Percentiles rank a stretch among this genome's conserved stretches.
These are phyloP conservation scores for Mycotypha africana DNA, from an alignment of 371 early-diverging fungal species.

Conservation along the genomic window DNA sequence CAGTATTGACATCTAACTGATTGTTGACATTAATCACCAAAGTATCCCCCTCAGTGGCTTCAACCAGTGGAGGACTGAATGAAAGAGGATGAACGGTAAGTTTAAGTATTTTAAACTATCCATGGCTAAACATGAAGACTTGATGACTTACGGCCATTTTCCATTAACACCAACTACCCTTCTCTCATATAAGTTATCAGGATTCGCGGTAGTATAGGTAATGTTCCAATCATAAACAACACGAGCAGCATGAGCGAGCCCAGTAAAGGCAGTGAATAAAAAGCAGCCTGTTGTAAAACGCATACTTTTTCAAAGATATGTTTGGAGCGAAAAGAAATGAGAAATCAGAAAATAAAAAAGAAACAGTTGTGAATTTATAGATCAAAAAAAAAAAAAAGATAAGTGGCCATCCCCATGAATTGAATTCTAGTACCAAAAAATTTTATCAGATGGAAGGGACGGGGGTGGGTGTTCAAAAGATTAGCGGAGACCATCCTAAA, in stretches of 20 bases:
- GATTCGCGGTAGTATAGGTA: constrained; percentile 65
- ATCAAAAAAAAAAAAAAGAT: constrained; percentile 7
- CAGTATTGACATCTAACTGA: constrained; percentile 43
- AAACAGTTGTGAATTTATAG: not conserved
- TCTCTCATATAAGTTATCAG: constrained; percentile 60
- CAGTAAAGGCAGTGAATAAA: constrained; percentile 16
- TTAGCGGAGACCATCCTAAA: no score
- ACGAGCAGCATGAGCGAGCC: constrained; percentile 42
- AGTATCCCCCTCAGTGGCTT: constrained; percentile 48
- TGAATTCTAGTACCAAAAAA: not conserved
- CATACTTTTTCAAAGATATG: constrained; percentile 11
- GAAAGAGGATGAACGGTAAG: constrained; percentile 8
- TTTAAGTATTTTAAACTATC: not conserved
- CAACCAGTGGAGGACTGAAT: constrained; percentile 40
- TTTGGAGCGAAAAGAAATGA: constrained; percentile 1
- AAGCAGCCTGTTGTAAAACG: constrained; percentile 18
- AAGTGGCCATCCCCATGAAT: constrained; percentile 2
- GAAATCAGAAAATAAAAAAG: constrained; percentile 7
- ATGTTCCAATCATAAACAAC: constrained; percentile 70
- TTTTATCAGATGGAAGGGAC: not conserved
- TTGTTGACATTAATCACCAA: constrained; percentile 60
- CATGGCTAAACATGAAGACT: not conserved
- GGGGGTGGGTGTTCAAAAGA: no score
- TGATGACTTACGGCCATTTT: constrained; percentile 61
- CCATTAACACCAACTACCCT: constrained; percentile 75